Evolutionary conservation across 2,329 filamentous ascomycete species (phyloP).

Genomic region (Biscogniauxia sp.): DNA sequence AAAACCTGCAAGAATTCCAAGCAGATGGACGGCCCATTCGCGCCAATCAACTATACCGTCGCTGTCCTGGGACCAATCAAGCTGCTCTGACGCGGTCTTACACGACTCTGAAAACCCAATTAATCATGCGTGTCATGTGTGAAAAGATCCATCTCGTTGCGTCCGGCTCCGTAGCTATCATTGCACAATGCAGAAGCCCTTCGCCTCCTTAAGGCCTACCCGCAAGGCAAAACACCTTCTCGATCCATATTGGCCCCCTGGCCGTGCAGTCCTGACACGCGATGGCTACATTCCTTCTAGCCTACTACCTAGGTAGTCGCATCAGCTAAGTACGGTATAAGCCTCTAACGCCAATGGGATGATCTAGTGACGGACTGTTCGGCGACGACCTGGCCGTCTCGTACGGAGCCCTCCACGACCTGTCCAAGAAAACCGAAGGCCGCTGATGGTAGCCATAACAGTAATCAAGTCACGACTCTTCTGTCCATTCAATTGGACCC

Average conservation of each 20-base stretch:
- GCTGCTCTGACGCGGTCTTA: slow-evolving; percentile 34
- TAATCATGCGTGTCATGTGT: slow-evolving; percentile 40
- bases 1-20: slow-evolving; percentile 32
- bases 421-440: neutral
- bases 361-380: neutral
- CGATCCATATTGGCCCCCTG: slow-evolving; percentile 15
- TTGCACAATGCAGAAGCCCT: slow-evolving; percentile 1
- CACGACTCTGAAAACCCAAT: slow-evolving; percentile 37
- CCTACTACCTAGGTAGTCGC: too few species aligned
- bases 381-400: neutral
- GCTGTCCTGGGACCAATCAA: slow-evolving; percentile 34
- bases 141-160: slow-evolving; percentile 27
- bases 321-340: slow-evolving; percentile 4
- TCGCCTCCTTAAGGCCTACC: neutral
- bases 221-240: slow-evolving; percentile 15
- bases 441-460: neutral
- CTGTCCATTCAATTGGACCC: neutral
- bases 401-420: neutral
- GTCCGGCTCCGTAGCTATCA: slow-evolving; percentile 16
- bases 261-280: slow-evolving; percentile 9
- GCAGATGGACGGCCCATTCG: slow-evolving; percentile 29
- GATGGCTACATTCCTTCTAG: slow-evolving; percentile 13
- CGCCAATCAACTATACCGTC: slow-evolving; percentile 25
- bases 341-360: neutral
- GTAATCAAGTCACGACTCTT: neutral